Conservation (phyloP, 331 rosid species). For the Quercus lobata region DNA sequence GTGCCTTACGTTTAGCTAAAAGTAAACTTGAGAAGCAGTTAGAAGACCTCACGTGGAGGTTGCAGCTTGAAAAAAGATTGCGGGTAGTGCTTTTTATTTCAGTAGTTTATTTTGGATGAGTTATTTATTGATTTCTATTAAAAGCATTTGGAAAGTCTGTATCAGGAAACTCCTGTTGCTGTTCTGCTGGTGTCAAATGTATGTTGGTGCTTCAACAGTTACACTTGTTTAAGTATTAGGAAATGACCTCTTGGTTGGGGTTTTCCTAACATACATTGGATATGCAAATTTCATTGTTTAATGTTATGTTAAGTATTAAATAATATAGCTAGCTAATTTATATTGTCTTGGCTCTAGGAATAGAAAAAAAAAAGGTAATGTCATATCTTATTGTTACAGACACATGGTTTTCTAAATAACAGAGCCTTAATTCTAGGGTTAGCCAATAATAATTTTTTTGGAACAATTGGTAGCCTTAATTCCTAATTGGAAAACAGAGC, state of each 20-base stretch:
- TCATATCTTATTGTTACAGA: neutral
- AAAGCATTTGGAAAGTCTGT: neutral
- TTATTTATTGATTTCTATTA: neutral
- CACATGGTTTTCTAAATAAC: neutral
- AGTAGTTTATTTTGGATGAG: constrained; percentile 1
- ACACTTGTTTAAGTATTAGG: neutral
- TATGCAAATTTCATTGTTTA: neutral
- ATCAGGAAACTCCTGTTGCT: neutral
- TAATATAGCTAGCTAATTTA: neutral
- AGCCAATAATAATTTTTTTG: neutral
- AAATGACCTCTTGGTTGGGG: neutral
- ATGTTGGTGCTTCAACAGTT: neutral
- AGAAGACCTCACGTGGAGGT: constrained; percentile 93
- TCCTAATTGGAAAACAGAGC: no score
- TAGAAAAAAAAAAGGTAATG: neutral
- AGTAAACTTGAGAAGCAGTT: constrained; percentile 94
- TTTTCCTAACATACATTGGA: neutral
- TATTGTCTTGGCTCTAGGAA: neutral
- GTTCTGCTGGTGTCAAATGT: constrained; percentile 9
- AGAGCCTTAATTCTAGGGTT: neutral
- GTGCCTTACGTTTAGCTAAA: constrained; percentile 96
- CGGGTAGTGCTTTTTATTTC: constrained; percentile 54
- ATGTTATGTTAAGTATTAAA: neutral
- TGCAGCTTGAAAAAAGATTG: constrained; percentile 89
- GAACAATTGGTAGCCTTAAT: no score